Conservation (phyloP, 768 basidiomycete species). For the Termitomyces sp. region DNA sequence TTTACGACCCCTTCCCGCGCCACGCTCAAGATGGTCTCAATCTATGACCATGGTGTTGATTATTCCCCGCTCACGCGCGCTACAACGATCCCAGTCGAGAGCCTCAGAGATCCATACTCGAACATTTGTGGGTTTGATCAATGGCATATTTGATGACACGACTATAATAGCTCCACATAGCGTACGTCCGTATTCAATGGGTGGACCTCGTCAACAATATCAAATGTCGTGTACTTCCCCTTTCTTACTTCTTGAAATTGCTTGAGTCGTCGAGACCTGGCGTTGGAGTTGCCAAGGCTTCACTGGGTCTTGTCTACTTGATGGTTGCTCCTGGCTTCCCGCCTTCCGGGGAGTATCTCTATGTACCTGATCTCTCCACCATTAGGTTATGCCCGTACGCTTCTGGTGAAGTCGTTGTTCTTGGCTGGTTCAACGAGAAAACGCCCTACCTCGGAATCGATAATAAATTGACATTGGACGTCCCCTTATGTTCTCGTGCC, state of each 20-base stretch:
- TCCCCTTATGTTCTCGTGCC: conserved; percentile 59
- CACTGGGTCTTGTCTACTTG: conserved; percentile 51
- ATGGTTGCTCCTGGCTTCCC: conserved; percentile 42
- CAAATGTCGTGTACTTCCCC: conserved; percentile 58
- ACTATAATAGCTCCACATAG: neutral
- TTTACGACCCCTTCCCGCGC: no score
- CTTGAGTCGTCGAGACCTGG: conserved; percentile 52
- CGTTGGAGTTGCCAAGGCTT: conserved; percentile 41
- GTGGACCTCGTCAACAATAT: conserved; percentile 58
- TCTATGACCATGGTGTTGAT: conserved; percentile 19
- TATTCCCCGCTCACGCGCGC: conserved; percentile 15
- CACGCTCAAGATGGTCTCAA: conserved; percentile 10
- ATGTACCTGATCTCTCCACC: conserved; percentile 53
- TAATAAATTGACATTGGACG: conserved; percentile 33
- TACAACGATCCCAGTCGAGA: conserved; percentile 7
- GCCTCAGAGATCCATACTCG: conserved; percentile 10
- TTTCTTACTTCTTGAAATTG: conserved; percentile 51
- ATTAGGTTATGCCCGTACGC: conserved; percentile 54
- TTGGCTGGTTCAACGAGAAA: conserved; percentile 72
- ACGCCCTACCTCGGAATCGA: conserved; percentile 30
- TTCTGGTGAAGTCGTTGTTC: conserved; percentile 55
- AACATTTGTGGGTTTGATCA: conserved; percentile 10
- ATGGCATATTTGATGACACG: neutral
- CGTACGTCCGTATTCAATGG: conserved; percentile 63
- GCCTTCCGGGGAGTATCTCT: conserved; percentile 57